Evolutionary conservation across 2,329 filamentous ascomycete species (phyloP), one percentile per base, ranked within the genome.

Genomic region (Pseudogymnoascus sp.): DNA sequence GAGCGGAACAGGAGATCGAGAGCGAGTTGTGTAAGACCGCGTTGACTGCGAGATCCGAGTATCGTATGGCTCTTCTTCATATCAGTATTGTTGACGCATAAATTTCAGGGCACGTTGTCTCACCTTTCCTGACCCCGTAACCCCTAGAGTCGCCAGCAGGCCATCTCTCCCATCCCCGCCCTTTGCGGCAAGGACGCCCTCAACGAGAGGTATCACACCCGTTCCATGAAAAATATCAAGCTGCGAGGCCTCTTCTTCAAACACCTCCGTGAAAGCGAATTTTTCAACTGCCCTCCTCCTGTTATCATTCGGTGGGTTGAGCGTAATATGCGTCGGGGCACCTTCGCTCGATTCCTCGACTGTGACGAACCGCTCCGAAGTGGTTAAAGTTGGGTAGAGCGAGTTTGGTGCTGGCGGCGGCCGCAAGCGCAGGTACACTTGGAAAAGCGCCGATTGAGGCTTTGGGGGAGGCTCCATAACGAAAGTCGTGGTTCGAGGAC

Each of bases 61-160:
- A 97, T 96, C 0, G 95, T 99, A 75, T 99, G 93, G 67, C 91
- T 96, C 93, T 97, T 72, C 18, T 21, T 57, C 21, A 23, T 11
- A 26, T 66, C 60, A 64, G 64, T 39, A 65, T 63, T 37, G 42
- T 16, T n/a, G 37, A 34, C 7, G 45, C 14, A n/a, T 21, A 16
- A 21, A 40, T 12, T 40, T 16, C 6, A 23, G 45, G 23, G 31
- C 31, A 7, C 21, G 18, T 11, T 16, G 16, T 64, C 71, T 60
- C 70, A 96, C 93, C 86, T 99, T 99, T 75, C 95, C 95, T 60
- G 93, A 97, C 11, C 95, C 95, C 6, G 93, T 97, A 47, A 97
- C 92, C 14, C 95, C 95, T 64, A 99, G 76, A 5, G 95, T 97
- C 31, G 95, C 95, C 62, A 99, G 79, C 63, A 97, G 78, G 8